Percentiles rank a stretch among this genome's conserved stretches.
Conservation (phyloP, 2,329 filamentous ascomycete species). For the Stylonectria norvegica region DNA sequence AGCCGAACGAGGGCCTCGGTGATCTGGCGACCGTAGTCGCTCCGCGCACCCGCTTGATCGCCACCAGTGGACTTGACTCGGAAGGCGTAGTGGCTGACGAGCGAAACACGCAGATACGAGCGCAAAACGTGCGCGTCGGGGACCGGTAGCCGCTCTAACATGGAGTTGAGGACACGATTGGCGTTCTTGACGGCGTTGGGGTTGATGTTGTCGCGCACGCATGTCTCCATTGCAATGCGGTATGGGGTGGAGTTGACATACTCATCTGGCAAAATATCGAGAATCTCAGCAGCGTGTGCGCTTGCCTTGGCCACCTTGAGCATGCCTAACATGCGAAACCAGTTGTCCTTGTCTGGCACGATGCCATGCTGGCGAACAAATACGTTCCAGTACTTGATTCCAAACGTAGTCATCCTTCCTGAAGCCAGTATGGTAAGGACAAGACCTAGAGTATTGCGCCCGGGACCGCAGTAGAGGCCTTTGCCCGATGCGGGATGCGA, state of each 20-base stretch:
- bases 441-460: conserved; percentile 62
- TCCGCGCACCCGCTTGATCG: conserved; percentile 35
- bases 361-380: conserved; percentile 62
- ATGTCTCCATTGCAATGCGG: conserved; percentile 69
- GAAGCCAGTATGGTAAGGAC: conserved; percentile 62
- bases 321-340: conserved; percentile 63
- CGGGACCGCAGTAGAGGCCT: conserved; percentile 41
- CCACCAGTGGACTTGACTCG: conserved; percentile 30
- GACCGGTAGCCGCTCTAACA: conserved; percentile 42
- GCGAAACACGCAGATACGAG: conserved; percentile 55
- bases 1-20: conserved; percentile 47
- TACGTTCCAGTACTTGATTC: conserved; percentile 73
- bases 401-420: conserved; percentile 58
- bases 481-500: conserved; percentile 8
- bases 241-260: conserved; percentile 54
- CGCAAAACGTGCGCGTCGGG: conserved; percentile 52
- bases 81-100: conserved; percentile 44
- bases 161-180: conserved; percentile 60
- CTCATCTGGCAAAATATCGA: conserved; percentile 51
- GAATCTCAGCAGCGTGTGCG: conserved; percentile 53
- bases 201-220: conserved; percentile 74
- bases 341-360: conserved; percentile 68
- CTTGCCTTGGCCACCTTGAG: conserved; percentile 66
- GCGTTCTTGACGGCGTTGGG: conserved; percentile 64
- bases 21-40: conserved; percentile 49